phyloP scores from a whole-genome alignment of 2,329 filamentous ascomycete genomes.

The Penicillium sp. region DNA sequence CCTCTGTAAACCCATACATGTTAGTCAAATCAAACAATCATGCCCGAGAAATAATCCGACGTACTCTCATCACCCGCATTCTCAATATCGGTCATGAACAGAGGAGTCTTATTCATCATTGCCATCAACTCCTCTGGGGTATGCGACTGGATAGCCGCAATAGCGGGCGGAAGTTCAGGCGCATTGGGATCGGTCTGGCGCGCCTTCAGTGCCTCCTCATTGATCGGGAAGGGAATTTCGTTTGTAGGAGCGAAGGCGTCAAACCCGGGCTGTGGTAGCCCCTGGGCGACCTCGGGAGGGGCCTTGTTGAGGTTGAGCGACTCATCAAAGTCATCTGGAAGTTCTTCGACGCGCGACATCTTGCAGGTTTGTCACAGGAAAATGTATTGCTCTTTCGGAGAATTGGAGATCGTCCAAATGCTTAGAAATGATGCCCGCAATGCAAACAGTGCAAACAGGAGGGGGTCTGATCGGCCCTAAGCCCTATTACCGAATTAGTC shows the following conservation, averaged over 20 bases:
- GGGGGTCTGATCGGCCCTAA: slow-evolving; percentile 19
- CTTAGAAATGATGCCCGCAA: slow-evolving; percentile 13
- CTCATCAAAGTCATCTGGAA: slow-evolving; percentile 53
- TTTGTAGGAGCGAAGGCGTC: slow-evolving; percentile 28
- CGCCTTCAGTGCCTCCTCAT: slow-evolving; percentile 36
- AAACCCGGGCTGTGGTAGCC: slow-evolving; percentile 22
- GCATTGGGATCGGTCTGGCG: slow-evolving; percentile 32
- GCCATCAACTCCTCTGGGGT: slow-evolving; percentile 60
- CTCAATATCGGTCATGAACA: slow-evolving; percentile 93
- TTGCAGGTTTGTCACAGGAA: slow-evolving; percentile 9
- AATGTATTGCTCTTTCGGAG: slow-evolving; percentile 1
- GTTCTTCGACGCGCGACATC: slow-evolving; percentile 56
- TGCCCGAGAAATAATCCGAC: slow-evolving; percentile 12
- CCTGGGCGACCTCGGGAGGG: slow-evolving; percentile 20
- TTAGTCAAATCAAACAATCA: slow-evolving; percentile 4
- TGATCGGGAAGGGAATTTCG: slow-evolving; percentile 42
- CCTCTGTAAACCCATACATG: slow-evolving; percentile 34
- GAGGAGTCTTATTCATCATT: slow-evolving; percentile 69
- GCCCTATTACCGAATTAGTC: slow-evolving; percentile 15
- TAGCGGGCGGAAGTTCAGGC: slow-evolving; percentile 57
- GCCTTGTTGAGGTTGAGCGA: slow-evolving; percentile 44
- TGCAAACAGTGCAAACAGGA: slow-evolving; percentile 35
- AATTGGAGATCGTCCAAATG: slow-evolving; percentile 2
- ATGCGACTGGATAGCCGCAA: slow-evolving; percentile 58
- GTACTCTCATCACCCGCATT: slow-evolving; percentile 57